Percentiles rank a stretch among this genome's conserved stretches.
phyloP scores from a whole-genome alignment of 108 stramenopile genomes.

The Nannochloropsis salina region DNA sequence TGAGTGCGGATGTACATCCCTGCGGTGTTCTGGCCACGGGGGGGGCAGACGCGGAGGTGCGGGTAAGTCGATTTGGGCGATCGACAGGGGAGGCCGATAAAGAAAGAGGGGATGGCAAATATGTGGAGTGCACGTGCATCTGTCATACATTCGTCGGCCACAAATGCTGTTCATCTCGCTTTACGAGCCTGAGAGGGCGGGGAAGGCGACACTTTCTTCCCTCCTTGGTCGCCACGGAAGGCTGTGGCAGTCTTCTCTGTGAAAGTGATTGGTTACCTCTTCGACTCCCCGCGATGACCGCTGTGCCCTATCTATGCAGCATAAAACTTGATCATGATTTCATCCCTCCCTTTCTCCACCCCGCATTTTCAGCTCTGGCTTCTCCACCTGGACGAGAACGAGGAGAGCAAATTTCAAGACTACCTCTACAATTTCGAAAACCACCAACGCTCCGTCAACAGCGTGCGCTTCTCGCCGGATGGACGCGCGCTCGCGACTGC shows the following conservation, averaged over 20 bases:
- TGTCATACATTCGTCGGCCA: no score
- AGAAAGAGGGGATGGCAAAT: no score
- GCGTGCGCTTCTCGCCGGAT: constrained; percentile 62
- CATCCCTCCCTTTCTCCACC: constrained; percentile 23
- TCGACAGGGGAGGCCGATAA: no score
- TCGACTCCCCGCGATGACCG: no score
- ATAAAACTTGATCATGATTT: not conserved
- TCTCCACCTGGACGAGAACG: not conserved
- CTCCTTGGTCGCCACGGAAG: no score
- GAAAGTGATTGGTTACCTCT: no score
- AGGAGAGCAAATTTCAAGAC: constrained; percentile 9
- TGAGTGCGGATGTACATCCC: constrained; percentile 58
- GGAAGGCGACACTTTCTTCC: no score
- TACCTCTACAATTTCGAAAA: constrained; percentile 49
- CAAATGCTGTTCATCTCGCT: no score
- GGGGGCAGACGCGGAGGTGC: constrained; percentile 68
- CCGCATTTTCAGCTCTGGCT: constrained; percentile 27
- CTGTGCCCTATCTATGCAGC: no score
- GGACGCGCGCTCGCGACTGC: constrained; percentile 74
- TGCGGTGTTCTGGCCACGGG: constrained; percentile 72
- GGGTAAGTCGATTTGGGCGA: constrained; percentile 60
- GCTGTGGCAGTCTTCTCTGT: no score
- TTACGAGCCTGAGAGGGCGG: no score
- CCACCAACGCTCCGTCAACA: constrained; percentile 46
- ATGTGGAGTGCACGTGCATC: no score